Base-by-base conservation (phyloP, 345 rosid species). In the Eucalyptus marginata region DNA sequence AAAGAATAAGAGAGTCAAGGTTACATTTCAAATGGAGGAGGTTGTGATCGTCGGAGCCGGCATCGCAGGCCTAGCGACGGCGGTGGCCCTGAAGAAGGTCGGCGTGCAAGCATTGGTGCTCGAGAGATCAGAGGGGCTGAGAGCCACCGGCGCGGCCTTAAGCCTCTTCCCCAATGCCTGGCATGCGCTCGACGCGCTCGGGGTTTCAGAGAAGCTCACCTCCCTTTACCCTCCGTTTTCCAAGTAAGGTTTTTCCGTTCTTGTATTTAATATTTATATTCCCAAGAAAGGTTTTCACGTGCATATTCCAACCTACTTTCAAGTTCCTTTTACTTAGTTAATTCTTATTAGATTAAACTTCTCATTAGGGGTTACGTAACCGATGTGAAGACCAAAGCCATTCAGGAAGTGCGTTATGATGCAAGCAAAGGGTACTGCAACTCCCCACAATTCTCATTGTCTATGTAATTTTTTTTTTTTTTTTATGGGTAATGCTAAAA, bases 161-260 rank as follows among this genome's bases (percentile, higher is more conserved):
- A 71, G 31, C 33, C 91, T 94, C 36, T 85, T 56, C 58, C 92
- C 94, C 6, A 93, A 93, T 27, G 94, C 91, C 13, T 93, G 94
- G 93, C 89, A 59, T 2, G 93, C 93, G 29, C 94, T 94, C 22
- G 93, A 94, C 40, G 92, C 90, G 2, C 94, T 93, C 58, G 93
- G 94, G 3, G 92, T 92, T 80, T 79, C 93, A 10, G 92, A 89
- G 83, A 91, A 91, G 89, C 95, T 94, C 76, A 62, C 56, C 54
- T 10, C 91, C 85, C 33, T 91, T 27, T 91, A 91, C 62, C 4
- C 59, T 47, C 89, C 92, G 22, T 4, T 18, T 11, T 51, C 43
- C 36, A 89, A 76, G 93, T 92, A 56, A 64, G 31, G 7, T 18
- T 76, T 11, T 36, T 18, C 47, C 47, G 29, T 10, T 40, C 15